Evolutionary conservation across 768 basidiomycete genomes (phyloP), one percentile per base, ranked within the genome.

Genomic region (Vararia minispora): DNA sequence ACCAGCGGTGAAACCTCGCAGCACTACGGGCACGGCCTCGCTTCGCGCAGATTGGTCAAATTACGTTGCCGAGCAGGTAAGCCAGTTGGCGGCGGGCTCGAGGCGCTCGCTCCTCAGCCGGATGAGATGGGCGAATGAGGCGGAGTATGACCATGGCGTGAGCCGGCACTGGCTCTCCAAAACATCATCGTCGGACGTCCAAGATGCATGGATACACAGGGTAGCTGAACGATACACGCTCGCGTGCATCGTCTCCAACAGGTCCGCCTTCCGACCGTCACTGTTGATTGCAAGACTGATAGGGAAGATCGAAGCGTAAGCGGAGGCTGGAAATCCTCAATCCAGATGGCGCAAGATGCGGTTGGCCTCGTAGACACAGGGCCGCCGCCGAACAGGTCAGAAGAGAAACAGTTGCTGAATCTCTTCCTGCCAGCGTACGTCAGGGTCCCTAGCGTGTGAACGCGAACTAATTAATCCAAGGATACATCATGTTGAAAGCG

Each of bases 401-500:
- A 47, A 22, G 27, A 39, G 23, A 52, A 48, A 30, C 32, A 44
- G 10, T 48, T 55, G 3, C 52, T 80, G 11, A 71, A 72, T 47
- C 52, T 88, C 40, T 86, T 74, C 52, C 58, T 85, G 27, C 78
- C 84, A 4, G 65, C 65, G 82, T 82, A 51, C 37, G 72, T 56
- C 12, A 28, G 33, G 26, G n/a, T 5, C 39, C 18, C 14, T 33
- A 11, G 28, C 5, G 13, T 18, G 18, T 13, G 10, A 20, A 41
- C 21, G n/a, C n/a, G 22, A 24, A n/a, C 14, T 32, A 17, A 22
- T 33, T 21, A 10, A 28, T 25, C 32, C 11, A 28, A 87, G 83
- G 26, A 78, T 81, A 39, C 82, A 86, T 53, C 73, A 80, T 49
- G 65, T 87, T 12, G 84, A 88, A 52, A 81, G 82, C 50, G 57